These are phyloP conservation scores for Micromonas pusilla DNA, from an alignment of 139 green algal species.

Conservation along the genomic window DNA sequence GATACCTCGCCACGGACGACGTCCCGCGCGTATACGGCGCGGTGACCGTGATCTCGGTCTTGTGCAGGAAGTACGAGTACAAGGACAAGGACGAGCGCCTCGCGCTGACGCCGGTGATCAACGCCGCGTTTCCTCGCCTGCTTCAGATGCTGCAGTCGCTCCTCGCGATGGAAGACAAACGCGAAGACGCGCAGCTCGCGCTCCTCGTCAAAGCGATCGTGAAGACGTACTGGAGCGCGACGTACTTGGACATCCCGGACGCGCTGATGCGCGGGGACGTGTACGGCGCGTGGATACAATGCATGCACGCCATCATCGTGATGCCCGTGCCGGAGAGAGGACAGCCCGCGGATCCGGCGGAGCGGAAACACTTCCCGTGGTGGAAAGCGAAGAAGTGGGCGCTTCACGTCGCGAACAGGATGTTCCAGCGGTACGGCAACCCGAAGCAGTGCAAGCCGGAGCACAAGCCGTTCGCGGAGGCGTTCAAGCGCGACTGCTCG, in stretches of 20 bases:
- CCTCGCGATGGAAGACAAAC: neutral
- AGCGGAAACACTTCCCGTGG: slow-evolving; percentile 65
- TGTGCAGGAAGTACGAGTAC: slow-evolving; percentile 96
- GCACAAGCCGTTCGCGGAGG: slow-evolving; percentile 55
- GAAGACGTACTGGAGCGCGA: slow-evolving; percentile 86
- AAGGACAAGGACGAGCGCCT: slow-evolving; percentile 62
- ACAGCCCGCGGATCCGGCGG: slow-evolving; percentile 53
- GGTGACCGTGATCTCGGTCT: slow-evolving; percentile 69
- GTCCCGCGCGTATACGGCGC: slow-evolving; percentile 62
- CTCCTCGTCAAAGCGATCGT: slow-evolving; percentile 66
- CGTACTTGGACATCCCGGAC: slow-evolving; percentile 79
- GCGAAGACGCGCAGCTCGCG: slow-evolving; percentile 32
- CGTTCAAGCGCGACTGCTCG: slow-evolving; percentile 57
- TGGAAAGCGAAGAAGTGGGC: slow-evolving; percentile 97
- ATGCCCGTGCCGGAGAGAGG: slow-evolving; percentile 64
- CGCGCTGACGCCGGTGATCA: slow-evolving; percentile 46
- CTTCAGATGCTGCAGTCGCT: slow-evolving; percentile 41
- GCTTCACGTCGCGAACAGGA: slow-evolving; percentile 62
- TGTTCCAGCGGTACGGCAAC: slow-evolving; percentile 45
- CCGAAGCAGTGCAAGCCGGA: slow-evolving; percentile 42
- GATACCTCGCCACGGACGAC: slow-evolving; percentile 56
- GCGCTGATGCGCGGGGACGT: slow-evolving; percentile 56
- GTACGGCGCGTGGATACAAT: slow-evolving; percentile 78
- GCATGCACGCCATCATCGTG: slow-evolving; percentile 58
- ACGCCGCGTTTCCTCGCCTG: slow-evolving; percentile 66